phyloP scores from a whole-genome alignment of 257 asterid genomes.

The Fraxinus cuspidata region DNA sequence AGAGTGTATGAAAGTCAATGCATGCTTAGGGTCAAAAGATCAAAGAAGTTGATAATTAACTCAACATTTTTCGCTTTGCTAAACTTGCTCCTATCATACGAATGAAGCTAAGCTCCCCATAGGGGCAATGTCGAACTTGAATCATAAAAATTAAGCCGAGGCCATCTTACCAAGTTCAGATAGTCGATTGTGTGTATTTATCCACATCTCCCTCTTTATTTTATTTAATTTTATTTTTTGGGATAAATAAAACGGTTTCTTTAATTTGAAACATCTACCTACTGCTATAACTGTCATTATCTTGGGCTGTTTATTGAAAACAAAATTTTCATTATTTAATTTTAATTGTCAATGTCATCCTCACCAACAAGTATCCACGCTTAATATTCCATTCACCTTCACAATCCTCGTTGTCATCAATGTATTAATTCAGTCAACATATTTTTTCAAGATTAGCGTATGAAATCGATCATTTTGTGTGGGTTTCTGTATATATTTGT shows the following conservation, averaged over 20 bases:
- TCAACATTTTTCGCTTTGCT: too few relatives aligned
- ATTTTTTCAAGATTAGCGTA: neutral
- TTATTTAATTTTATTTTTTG: neutral
- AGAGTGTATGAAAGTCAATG: too few relatives aligned
- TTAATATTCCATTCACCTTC: neutral
- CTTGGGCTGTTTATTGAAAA: neutral
- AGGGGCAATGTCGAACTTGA: neutral
- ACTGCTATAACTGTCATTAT: neutral
- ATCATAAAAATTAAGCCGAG: neutral
- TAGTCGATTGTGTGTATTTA: neutral
- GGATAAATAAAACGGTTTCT: neutral
- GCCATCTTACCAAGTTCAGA: neutral
- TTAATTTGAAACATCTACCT: slow-evolving; percentile 1
- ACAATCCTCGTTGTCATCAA: neutral
- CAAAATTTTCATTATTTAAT: neutral
- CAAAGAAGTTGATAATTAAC: too few relatives aligned
- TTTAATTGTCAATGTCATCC: neutral
- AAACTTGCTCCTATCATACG: too few relatives aligned
- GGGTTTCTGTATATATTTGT: too few relatives aligned
- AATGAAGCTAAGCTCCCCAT: too few relatives aligned
- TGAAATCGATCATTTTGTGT: neutral
- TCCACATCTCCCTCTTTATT: neutral
- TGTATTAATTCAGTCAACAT: neutral
- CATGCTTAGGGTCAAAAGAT: too few relatives aligned
- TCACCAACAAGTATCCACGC: neutral